Evolutionary conservation across 345 rosid genomes (phyloP).

Genomic region (Linum trigynum): DNA sequence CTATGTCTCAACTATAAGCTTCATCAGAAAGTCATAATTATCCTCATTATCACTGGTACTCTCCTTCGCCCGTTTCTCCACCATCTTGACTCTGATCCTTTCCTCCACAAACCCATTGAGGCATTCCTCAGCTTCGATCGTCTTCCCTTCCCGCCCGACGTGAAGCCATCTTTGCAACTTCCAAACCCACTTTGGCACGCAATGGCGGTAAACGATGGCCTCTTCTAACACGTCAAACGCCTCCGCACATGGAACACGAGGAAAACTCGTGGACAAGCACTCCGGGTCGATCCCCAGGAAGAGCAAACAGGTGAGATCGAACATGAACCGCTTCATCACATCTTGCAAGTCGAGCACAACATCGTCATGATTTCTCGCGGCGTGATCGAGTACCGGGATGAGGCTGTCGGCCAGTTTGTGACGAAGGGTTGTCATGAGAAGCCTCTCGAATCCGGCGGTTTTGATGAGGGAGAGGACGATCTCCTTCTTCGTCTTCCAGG

Average conservation of each 20-base stretch:
- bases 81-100: not conserved
- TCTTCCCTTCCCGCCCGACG: conserved; percentile 9
- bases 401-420: conserved; percentile 5
- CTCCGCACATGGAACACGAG: not conserved
- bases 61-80: too few species aligned
- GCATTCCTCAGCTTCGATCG: not conserved
- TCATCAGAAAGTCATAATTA: not conserved
- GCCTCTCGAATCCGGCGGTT: not conserved
- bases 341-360: conserved; percentile 15
- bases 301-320: not conserved
- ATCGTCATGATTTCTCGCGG: not conserved
- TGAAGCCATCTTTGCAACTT: conserved; percentile 9
- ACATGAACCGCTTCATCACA: conserved; percentile 4
- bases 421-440: not conserved
- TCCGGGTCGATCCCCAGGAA: conserved; percentile 6
- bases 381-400: conserved; percentile 10
- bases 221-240: not conserved
- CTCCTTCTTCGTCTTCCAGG: conserved; percentile 15
- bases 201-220: not conserved
- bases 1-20: not conserved
- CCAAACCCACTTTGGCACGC: conserved; percentile 1
- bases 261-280: conserved; percentile 1
- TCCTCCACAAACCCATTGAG: not conserved
- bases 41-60: not conserved
- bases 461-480: not conserved